Evolutionary conservation across 2,329 filamentous ascomycete species (phyloP), one percentile per base, ranked within the genome.

Genomic region (Stemphylium beticola): DNA sequence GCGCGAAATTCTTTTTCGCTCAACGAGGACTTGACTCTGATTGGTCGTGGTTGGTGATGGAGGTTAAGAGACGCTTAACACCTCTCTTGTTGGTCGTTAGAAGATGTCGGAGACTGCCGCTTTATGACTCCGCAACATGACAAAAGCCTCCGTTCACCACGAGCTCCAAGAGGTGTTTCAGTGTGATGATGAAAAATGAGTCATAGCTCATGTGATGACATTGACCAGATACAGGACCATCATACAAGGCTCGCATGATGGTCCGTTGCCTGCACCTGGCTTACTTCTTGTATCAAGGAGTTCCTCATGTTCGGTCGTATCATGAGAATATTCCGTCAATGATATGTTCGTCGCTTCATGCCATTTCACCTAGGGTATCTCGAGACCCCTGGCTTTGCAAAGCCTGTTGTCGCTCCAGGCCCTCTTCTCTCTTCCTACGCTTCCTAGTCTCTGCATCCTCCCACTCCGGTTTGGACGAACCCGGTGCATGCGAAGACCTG

Each of bases 361-460:
- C 24, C 6, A 11, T 22, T 7, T 29, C 12, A 31, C 34, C 12
- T 1, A 17, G 15, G 10, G 10, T 26, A 26, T n/a, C 36, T 7
- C 36, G 41, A 26, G 49, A 24, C 4, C n/a, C 18, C 36, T 59
- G 40, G 4, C 4, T 41, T 34, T 62, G 64, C 22, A 73, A 32
- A 34, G 62, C 67, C 54, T 64, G 65, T 85, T 81, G 82, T 61
- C 78, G 80, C 59, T 73, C 78, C 53, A 91, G 55, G 0, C 78
- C 78, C 60, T 79, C 77, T 40, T 71, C 72, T 54, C 75, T 70
- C 62, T 78, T 79, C 14, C 77, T 69, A 20, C 67, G 67, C 47
- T 68, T 74, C 56, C 78, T 68, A 10, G 56, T 60, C 33, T 75
- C 71, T 41, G 75, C 61, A 49, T 77, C 72, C 55, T 79, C 77